Evolutionary conservation across 108 stramenopile species (phyloP).

Genomic region (Pseudonitzschia pungens): DNA sequence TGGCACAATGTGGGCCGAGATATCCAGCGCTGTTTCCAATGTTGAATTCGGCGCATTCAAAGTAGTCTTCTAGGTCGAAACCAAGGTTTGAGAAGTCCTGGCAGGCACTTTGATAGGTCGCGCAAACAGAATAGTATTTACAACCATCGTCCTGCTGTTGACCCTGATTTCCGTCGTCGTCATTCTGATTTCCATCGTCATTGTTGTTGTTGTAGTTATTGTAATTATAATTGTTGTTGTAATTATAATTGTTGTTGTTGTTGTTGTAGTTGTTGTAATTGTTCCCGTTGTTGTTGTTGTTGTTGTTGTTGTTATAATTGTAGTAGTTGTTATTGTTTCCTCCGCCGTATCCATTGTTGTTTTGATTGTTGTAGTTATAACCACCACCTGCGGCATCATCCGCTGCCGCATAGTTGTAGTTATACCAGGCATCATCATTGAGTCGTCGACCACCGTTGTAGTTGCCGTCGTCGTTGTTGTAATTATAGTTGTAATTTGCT

Average conservation of each 20-base stretch:
- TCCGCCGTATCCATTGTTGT: not conserved
- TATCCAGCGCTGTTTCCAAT: slow-evolving; percentile 46
- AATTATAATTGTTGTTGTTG: slow-evolving; percentile 34
- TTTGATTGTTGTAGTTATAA: not conserved
- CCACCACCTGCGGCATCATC: slow-evolving; percentile 23
- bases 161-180: not conserved
- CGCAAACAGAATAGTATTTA: slow-evolving; percentile 37
- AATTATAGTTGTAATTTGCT: slow-evolving; percentile 11
- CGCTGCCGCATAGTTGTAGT: slow-evolving; percentile 6
- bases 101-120: slow-evolving; percentile 44
- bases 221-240: not conserved
- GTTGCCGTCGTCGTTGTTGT: not conserved
- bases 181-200: not conserved
- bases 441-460: slow-evolving; percentile 17
- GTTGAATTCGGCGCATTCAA: slow-evolving; percentile 44
- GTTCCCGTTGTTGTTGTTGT: not conserved
- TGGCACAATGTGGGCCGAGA: slow-evolving; percentile 71
- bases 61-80: slow-evolving; percentile 33
- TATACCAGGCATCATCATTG: slow-evolving; percentile 14
- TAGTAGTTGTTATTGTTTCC: not conserved
- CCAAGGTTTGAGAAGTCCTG: slow-evolving; percentile 43
- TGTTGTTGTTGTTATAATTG: not conserved
- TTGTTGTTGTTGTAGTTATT: not conserved
- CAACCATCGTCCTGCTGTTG: slow-evolving; percentile 21
- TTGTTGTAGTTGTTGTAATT: not conserved